phyloP scores from a whole-genome alignment of 257 asterid genomes.

The Lycium ferocissimum region DNA sequence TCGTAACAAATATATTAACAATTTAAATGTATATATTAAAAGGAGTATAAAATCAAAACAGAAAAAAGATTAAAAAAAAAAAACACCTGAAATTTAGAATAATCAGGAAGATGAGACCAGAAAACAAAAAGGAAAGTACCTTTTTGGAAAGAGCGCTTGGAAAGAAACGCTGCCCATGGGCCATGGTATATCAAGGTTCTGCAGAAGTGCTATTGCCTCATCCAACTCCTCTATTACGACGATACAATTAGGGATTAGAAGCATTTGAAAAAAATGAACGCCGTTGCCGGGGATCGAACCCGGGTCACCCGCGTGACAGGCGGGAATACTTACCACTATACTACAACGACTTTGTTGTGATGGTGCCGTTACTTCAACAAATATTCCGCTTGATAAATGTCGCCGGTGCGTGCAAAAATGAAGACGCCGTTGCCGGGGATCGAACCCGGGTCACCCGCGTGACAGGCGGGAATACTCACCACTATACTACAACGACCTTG shows the following conservation, averaged over 20 bases:
- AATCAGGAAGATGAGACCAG: not conserved
- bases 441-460: slow-evolving; percentile 71
- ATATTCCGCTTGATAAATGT: too few relatives aligned
- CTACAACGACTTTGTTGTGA: slow-evolving; percentile 65
- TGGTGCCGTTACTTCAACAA: too few relatives aligned
- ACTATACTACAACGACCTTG: slow-evolving; percentile 54
- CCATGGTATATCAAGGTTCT: too few relatives aligned
- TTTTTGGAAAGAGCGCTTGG: too few relatives aligned
- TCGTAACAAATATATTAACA: not conserved
- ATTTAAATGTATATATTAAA: not conserved
- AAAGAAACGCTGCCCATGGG: too few relatives aligned
- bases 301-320: slow-evolving; percentile 99
- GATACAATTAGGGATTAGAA: too few relatives aligned
- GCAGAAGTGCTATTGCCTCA: too few relatives aligned
- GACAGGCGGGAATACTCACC: slow-evolving; percentile 70
- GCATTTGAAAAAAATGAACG: slow-evolving; percentile 24
- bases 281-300: slow-evolving; percentile 99
- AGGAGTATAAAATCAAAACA: too few relatives aligned
- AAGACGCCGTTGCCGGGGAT: slow-evolving; percentile 64
- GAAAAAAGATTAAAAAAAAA: too few relatives aligned
- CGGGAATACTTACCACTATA: slow-evolving; percentile 98
- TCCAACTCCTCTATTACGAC: too few relatives aligned
- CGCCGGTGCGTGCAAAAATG: not conserved
- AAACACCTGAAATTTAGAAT: too few relatives aligned
- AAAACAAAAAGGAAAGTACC: not conserved